Percentiles rank a stretch among this genome's conserved stretches.
Evolutionary conservation across 1,284 basidiomycete species (phyloP).

Genomic region (Heterobasidion occidentale): DNA sequence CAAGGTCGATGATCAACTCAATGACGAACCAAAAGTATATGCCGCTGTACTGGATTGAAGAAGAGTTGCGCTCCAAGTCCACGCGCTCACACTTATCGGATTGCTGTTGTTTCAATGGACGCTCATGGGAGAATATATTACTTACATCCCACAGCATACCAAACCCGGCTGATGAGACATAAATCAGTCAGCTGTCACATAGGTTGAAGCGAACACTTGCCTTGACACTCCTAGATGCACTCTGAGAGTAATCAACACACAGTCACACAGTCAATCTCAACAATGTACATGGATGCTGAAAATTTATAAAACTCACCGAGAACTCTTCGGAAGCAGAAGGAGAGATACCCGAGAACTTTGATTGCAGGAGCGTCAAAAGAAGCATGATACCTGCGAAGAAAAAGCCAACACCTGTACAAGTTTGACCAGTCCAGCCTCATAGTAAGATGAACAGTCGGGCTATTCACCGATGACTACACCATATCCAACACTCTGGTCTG

Average conservation of each 20-base stretch:
- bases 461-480: constrained; percentile 37
- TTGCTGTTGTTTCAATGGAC: background rate
- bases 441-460: background rate
- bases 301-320: constrained; percentile 23
- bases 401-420: constrained; percentile 35
- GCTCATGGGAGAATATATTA: background rate
- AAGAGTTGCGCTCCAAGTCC: constrained; percentile 54
- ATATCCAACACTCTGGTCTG: constrained; percentile 40
- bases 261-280: background rate
- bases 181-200: constrained; percentile 9
- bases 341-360: constrained; percentile 39
- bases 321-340: constrained; percentile 49
- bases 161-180: constrained; percentile 44
- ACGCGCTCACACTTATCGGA: constrained; percentile 43
- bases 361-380: constrained; percentile 34
- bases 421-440: background rate
- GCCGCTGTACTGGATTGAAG: constrained; percentile 49
- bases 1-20: background rate
- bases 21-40: constrained; percentile 36
- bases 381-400: constrained; percentile 43
- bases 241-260: constrained; percentile 14
- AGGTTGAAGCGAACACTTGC: constrained; percentile 13
- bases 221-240: constrained; percentile 41
- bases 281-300: no score
- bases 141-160: constrained; percentile 52